phyloP scores from a whole-genome alignment of 257 asterid genomes.

The Solanum rostratum region DNA sequence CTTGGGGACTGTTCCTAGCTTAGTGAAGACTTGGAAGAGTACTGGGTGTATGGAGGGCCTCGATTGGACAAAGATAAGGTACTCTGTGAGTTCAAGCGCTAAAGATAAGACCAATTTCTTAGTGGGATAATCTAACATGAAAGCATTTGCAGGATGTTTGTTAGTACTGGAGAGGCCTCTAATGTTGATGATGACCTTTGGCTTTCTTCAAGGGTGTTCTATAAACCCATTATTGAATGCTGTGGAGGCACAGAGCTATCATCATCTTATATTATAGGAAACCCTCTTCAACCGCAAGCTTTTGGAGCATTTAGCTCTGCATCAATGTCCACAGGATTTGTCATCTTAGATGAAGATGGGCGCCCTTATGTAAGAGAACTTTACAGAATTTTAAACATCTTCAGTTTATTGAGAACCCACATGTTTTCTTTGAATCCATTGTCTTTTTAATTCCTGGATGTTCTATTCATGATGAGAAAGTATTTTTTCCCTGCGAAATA shows the following conservation, averaged over 20 bases:
- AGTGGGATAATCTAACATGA: neutral
- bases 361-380: constrained; percentile 48
- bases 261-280: constrained; percentile 62
- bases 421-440: neutral
- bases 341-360: constrained; percentile 68
- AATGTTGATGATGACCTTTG: constrained; percentile 87
- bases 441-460: neutral
- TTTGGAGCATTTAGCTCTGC: constrained; percentile 84
- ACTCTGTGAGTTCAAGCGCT: constrained; percentile 1
- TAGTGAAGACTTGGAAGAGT: constrained; percentile 90
- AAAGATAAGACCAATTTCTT: neutral
- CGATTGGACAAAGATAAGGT: constrained; percentile 87
- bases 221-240: constrained; percentile 69
- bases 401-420: neutral
- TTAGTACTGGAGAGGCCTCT: constrained; percentile 84
- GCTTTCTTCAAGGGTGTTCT: constrained; percentile 78
- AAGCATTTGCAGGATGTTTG: constrained; percentile 43
- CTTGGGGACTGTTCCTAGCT: constrained; percentile 93
- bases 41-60: constrained; percentile 73
- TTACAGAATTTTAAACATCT: neutral
- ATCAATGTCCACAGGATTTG: constrained; percentile 62
- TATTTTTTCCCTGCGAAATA: neutral
- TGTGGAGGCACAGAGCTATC: constrained; percentile 99
- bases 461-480: neutral
- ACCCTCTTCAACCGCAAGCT: constrained; percentile 83